Base-by-base conservation (phyloP, 2,329 filamentous ascomycete genomes). In the Huntiella bhutanensis region DNA sequence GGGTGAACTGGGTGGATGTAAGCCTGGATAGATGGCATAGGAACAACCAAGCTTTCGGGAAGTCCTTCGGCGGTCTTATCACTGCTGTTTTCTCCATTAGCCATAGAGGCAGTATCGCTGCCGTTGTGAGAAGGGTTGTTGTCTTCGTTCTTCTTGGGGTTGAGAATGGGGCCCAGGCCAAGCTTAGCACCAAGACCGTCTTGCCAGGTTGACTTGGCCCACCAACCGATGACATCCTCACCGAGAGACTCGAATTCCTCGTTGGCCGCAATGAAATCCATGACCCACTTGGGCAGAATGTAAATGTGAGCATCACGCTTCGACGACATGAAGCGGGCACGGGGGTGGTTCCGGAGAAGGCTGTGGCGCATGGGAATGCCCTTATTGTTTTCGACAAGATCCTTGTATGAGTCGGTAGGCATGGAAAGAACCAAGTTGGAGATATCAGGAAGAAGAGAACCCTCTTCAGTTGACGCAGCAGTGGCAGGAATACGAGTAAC, bases 201-300 rank as follows among this genome's bases (percentile, higher is more conserved):
- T 60, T 96, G 87, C 91, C 91, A 98, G 46, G 78, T 77, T 1
- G 88, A 77, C 60, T 96, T 96, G 33, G 87, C 84, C 86, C 87
- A 94, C 82, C 84, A 94, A 5, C 87, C 86, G 12, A 96, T 68
- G 4, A 95, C 76, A 56, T 96, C 88, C 59, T 96, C 88, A 32
- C 82, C 82, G 41, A 98, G 77, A 47, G 80, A 92, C 55, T 94
- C 83, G 52, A 98, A 75, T 8, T 73, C 77, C 28, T 87, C 80
- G 55, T 95, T 92, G 51, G 71, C 68, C 49, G 75, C 73, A 37
- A 92, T 75, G 59, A 94, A 82, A 46, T 92, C 80, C 55, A 94
- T 73, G 6, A 93, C 73, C 88, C 91, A 96, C 53, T 76, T 77
- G 0, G 91, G 91, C 53, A 98, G 83, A 52, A 98, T 76, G 61